These are phyloP conservation scores for Prunus padus DNA, from an alignment of 306 rosid genomes.

Conservation along the genomic window DNA sequence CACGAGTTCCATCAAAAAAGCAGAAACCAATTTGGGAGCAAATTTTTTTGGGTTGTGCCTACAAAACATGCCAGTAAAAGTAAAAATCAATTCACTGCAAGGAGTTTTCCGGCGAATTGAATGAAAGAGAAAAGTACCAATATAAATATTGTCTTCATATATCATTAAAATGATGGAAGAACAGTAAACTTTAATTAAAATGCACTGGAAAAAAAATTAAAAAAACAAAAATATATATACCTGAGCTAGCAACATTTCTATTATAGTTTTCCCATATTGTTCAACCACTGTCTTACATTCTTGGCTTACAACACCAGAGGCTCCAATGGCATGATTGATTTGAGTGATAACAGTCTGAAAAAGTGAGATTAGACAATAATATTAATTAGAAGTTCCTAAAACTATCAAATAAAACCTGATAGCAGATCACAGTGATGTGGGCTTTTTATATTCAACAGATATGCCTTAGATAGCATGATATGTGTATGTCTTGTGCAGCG, in stretches of 20 bases:
- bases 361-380: neutral
- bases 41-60: constrained; percentile 52
- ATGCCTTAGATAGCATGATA: neutral
- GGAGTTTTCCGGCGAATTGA: neutral
- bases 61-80: constrained; percentile 19
- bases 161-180: neutral
- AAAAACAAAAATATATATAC: constrained; percentile 14
- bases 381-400: neutral
- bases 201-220: too few species aligned
- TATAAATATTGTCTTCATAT: neutral
- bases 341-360: constrained; percentile 56
- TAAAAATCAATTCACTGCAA: neutral
- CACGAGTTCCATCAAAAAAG: constrained; percentile 44
- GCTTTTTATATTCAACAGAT: neutral
- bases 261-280: constrained; percentile 57
- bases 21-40: constrained; percentile 65
- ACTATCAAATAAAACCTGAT: neutral
- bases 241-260: constrained; percentile 50
- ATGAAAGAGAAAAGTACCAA: neutral
- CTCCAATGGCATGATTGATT: constrained; percentile 72
- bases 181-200: neutral
- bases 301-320: constrained; percentile 62
- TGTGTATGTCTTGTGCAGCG: neutral
- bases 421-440: neutral
- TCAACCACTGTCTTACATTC: constrained; percentile 61